Evolutionary conservation across 2,329 filamentous ascomycete species (phyloP), one percentile per base, ranked within the genome.

Genomic region (Pseudogymnoascus sp.): DNA sequence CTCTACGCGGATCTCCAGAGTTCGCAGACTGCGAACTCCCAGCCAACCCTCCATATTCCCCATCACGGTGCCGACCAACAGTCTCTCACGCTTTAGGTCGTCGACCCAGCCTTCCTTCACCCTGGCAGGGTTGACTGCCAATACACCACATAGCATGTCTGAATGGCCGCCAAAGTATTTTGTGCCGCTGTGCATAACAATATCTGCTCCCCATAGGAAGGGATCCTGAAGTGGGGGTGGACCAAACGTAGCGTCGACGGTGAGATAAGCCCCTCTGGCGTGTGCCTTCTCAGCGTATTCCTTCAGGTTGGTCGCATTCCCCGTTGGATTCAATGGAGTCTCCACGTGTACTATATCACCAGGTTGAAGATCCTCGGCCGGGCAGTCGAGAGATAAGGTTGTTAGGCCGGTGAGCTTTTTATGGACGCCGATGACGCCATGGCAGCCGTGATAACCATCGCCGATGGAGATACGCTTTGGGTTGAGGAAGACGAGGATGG

Each of bases 81-180:
- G 71, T 2, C 94, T 80, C 72, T 99, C 93, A 1, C 74, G 72
- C 55, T 80, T 77, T 69, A 97, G 76, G 21, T 75, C 78, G 31
- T 73, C 72, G n/a, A 84, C 74, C 88, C 88, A 90, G 4, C 79
- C 79, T 59, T 80, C 69, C 55, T 77, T 77, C 25, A 71, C 73
- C 68, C 75, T 75, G 38, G 74, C 74, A 13, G 82, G 81, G 59
- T 82, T 78, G 5, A 92, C 83, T 0, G 85, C 84, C 29, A 99
- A 77, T 15, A 95, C 88, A 21, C 94, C 94, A 71, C 90, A 95
- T 5, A 97, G 84, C 81, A 97, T 82, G 76, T 99, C 94, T 67
- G 88, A 93, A 77, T 99, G 94, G 0, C 94, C 94, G 17, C 94
- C 94, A 67, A 99, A 85, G 76, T 97, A 99, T 80, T 97, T 99